Conservation (phyloP, 306 rosid genomes). For the Parietaria judaica region DNA sequence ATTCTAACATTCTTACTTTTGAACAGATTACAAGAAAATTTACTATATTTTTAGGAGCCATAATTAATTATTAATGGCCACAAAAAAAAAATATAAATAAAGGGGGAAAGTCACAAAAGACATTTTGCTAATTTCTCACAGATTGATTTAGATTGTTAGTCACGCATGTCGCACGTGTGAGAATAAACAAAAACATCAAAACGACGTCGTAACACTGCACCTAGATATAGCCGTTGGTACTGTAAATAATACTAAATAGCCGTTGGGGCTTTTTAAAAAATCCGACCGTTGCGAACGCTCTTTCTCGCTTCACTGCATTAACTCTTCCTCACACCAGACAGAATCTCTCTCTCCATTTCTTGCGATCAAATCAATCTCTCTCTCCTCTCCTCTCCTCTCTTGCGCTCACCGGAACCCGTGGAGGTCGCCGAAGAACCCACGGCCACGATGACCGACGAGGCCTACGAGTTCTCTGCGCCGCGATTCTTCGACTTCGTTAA, state of each 20-base stretch:
- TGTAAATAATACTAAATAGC: slow-evolving; percentile 10
- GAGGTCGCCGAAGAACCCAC: slow-evolving; percentile 37
- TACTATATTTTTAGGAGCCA: too few relatives aligned
- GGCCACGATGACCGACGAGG: slow-evolving; percentile 50
- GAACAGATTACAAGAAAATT: too few relatives aligned
- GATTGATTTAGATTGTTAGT: too few relatives aligned
- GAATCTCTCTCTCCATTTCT: neutral
- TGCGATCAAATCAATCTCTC: neutral
- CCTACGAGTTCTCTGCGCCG: slow-evolving; percentile 86
- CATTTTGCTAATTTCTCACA: too few relatives aligned
- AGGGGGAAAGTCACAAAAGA: too few relatives aligned
- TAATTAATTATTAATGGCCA: too few relatives aligned
- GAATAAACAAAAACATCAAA: neutral
- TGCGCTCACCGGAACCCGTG: slow-evolving; percentile 17
- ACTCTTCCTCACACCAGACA: slow-evolving; percentile 1
- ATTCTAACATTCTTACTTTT: too few relatives aligned
- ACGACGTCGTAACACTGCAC: slow-evolving; percentile 7
- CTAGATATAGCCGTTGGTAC: slow-evolving; percentile 36
- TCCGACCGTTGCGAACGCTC: slow-evolving; percentile 28
- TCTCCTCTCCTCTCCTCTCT: neutral
- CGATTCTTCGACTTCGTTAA: slow-evolving; percentile 60
- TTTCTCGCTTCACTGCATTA: slow-evolving; percentile 1
- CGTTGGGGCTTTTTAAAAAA: slow-evolving; percentile 26
- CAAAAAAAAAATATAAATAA: too few relatives aligned
- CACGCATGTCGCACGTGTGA: too few relatives aligned